Percentiles rank a stretch among this genome's conserved stretches.
These are phyloP conservation scores for Aspergillus kassunensis DNA, from an alignment of 495 filamentous ascomycete genomes.

Conservation along the genomic window DNA sequence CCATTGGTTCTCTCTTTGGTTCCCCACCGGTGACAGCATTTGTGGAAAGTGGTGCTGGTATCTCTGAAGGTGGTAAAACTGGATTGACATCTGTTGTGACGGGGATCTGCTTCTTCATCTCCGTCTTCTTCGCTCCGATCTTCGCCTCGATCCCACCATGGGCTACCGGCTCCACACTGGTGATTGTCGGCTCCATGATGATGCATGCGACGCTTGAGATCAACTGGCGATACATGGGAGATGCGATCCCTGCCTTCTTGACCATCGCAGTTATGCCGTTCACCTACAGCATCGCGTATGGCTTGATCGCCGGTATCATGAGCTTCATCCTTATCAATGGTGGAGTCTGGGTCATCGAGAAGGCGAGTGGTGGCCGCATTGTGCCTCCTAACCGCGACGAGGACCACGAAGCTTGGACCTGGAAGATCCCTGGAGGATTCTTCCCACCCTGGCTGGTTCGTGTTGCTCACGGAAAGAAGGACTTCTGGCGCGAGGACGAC, in stretches of 20 bases:
- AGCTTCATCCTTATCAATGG: constrained; percentile 68
- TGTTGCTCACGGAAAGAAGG: constrained; percentile 56
- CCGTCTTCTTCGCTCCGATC: constrained; percentile 82
- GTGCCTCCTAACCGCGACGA: constrained; percentile 63
- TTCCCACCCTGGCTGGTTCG: constrained; percentile 66
- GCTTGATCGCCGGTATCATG: constrained; percentile 73
- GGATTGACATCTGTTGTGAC: constrained; percentile 76
- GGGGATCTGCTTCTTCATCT: constrained; percentile 77
- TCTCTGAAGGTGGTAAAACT: constrained; percentile 77
- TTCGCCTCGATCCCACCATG: constrained; percentile 81
- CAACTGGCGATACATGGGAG: constrained; percentile 78
- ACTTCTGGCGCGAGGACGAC: constrained; percentile 57
- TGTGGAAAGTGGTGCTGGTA: constrained; percentile 78
- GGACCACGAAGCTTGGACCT: constrained; percentile 71
- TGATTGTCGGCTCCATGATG: constrained; percentile 81
- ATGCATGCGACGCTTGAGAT: constrained; percentile 68
- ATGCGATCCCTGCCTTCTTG: constrained; percentile 74
- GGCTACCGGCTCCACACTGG: constrained; percentile 78
- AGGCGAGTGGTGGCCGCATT: constrained; percentile 60
- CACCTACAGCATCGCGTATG: constrained; percentile 77
- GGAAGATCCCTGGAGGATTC: constrained; percentile 61
- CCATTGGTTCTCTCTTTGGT: constrained; percentile 72
- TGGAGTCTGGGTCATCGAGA: constrained; percentile 60
- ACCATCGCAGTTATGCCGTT: constrained; percentile 84
- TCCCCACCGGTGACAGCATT: constrained; percentile 76